Evolutionary conservation across 805 yeast species (phyloP).

Genomic region (Saturnispora ahearnii): DNA sequence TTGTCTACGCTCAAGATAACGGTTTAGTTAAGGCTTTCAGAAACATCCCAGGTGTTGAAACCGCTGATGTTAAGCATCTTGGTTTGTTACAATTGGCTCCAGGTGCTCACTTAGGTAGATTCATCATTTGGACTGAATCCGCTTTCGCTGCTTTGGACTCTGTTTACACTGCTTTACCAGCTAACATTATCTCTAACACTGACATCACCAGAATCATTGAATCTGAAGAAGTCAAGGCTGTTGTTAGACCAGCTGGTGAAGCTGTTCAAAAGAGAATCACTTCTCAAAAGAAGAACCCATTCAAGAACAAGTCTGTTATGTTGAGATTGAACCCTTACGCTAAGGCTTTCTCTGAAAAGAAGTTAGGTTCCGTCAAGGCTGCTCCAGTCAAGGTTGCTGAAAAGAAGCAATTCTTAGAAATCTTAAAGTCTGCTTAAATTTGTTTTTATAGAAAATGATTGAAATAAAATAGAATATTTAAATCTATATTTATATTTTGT

Average conservation of each 20-base stretch:
- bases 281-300: slow-evolving; percentile 98
- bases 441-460: not conserved
- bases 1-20: slow-evolving; percentile 95
- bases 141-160: slow-evolving; percentile 96
- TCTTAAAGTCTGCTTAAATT: slow-evolving; percentile 52
- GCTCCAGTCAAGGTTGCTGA: slow-evolving; percentile 50
- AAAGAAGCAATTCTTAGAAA: slow-evolving; percentile 59
- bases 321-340: slow-evolving; percentile 99
- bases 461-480: not conserved
- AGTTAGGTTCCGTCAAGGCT: slow-evolving; percentile 76
- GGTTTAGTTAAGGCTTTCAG: slow-evolving; percentile 98
- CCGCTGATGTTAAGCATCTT: slow-evolving; percentile 83
- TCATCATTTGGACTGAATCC: slow-evolving; percentile 98
- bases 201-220: slow-evolving; percentile 96
- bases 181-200: slow-evolving; percentile 89
- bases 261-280: slow-evolving; percentile 86
- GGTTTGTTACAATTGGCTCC: slow-evolving; percentile 98
- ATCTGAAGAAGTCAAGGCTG: slow-evolving; percentile 98
- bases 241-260: slow-evolving; percentile 93
- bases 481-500: too few relatives aligned
- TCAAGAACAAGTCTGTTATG: slow-evolving; percentile 97
- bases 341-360: slow-evolving; percentile 88
- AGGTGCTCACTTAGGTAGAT: slow-evolving; percentile 99
- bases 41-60: slow-evolving; percentile 99
- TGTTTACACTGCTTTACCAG: slow-evolving; percentile 95